Evolutionary conservation across 2,329 filamentous ascomycete species (phyloP), one percentile per base, ranked within the genome.

Genomic region (Calonectria multiphialidica): DNA sequence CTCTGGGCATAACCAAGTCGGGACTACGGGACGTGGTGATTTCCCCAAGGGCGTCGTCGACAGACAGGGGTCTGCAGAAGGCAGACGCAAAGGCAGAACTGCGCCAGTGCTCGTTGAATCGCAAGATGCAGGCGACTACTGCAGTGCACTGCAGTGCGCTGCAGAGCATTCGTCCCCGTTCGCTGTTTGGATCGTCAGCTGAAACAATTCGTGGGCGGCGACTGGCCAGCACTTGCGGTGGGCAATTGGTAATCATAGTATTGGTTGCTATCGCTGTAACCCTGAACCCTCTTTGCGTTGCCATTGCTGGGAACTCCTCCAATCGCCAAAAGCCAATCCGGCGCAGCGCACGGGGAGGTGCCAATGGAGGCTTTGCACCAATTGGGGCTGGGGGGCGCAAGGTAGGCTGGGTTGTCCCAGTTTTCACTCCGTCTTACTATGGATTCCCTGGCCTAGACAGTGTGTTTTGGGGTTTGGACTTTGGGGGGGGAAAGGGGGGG

Each of bases 211-310:
- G 57, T 33, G 45, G 40, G 18, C 45, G n/a, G 23, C 69, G 71
- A 75, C 74, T 76, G 77, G 77, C 50, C 72, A 66, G 55, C 44
- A 62, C 47, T 57, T 44, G 66, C 59, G 62, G 25, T 59, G 66
- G 72, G 57, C 72, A 72, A 70, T 77, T 75, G 72, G 77, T 68
- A 74, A 72, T 67, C 63, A 73, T 50, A 67, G 71, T 68, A 77
- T 77, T 75, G 69, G 77, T 71, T 40, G 40, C 42, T 40, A 33
- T 68, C 67, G 75, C 61, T 53, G 75, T 28, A 71, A 71, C 64
- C 55, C 57, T 67, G 63, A 59, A 61, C 64, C 45, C 47, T 55
- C 40, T 30, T 30, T 66, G 53, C 53, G 15, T 40, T 40, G n/a
- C 53, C 53, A 40, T 23, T 50, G 25, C 44, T 53, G 49, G 47